Evolutionary conservation across 768 basidiomycete genomes (phyloP), one percentile per base, ranked within the genome.

Genomic region (Roridomyces roridus): DNA sequence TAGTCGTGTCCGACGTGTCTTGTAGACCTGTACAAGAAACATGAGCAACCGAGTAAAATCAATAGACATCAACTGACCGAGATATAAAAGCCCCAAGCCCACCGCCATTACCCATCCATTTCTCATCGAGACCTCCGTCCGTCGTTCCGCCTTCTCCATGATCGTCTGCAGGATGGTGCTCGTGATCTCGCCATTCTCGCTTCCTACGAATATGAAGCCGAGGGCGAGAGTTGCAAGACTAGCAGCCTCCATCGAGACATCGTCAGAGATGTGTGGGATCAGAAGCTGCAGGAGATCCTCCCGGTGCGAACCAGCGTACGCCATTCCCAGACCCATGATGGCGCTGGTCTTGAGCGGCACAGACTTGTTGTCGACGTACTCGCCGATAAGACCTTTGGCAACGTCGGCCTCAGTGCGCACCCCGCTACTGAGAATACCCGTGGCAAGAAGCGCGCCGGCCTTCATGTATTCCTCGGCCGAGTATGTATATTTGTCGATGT

Each of bases 401-500:
- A 94, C 90, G 64, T 99, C 97, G 12, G 92, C 89, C 71, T 98
- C 96, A 2, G 93, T 92, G 46, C 93, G 87, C 12, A 98, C 88
- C 53, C 91, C 87, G 23, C 87, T 85, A 72, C 95, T 95, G 29
- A 98, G 79, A 57, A 98, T 87, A 58, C 97, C 97, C 11, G 90
- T 98, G 0, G 96, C 97, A 28, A 99, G 84, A 45, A 98, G 84
- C 11, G 96, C 95, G 43, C 97, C 97, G 29, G 96, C 92, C 80
- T 98, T 98, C 81, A 98, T 98, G 72, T 94, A 82, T 70, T 99
- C 97, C 65, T 99, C 97, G 1, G 91, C 76, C 0, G 94, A 95
- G 70, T 98, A 98, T 20, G 96, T 93, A 77, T 97, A 98, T 72
- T 94, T 97, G 79, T 99, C 97, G 63, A 98, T 89, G 62, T 96